Base-by-base conservation (phyloP, 2,329 filamentous ascomycete species). In the Penicillium sp. region DNA sequence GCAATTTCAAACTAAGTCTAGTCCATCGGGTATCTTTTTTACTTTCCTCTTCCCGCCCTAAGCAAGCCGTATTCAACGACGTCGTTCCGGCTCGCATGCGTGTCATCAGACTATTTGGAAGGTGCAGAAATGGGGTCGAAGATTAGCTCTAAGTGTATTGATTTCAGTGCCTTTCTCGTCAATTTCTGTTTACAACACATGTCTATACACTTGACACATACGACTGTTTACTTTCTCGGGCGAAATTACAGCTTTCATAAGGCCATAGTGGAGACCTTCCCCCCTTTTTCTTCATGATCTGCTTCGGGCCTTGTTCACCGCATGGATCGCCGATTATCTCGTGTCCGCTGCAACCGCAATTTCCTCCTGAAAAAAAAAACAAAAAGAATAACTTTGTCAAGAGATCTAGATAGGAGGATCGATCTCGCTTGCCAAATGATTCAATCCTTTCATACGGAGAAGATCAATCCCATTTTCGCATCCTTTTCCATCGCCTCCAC, bases 341-440 rank as follows among this genome's bases (percentile, higher is more conserved):
- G 51, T 62, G 61, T 60, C 59, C 61, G 61, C 61, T 57, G 42
- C 59, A 64, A 52, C 56, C 61, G 61, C 60, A 32, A 32, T 32
- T 39, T 7, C 41, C 34, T 6, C 10, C 14, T 11, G 23, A 40
- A 47, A 53, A 58, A 40, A 47, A 53, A 58, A 26, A 36, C 18
- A 4, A 43, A 26, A 36, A 19, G 18, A 43, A 52, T 26, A 16
- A 14, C 36, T 27, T 38, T 47, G 14, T 53, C 18, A 9, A 7
- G 8, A 13, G n/a, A 40, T 39, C 27, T 26, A 32, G 39, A 50
- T 38, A 3, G 6, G 14, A 19, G 10, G n/a, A 26, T 26, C 9
- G 11, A 13, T 16, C 14, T n/a, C 9, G 45, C 23, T 23, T 23
- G 23, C 23, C 3, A 23, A n/a, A n/a, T n/a, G n/a, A 23, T 23